Base-by-base conservation (phyloP, 75 land plant genomes). In the Selaginella tamariscina region DNA sequence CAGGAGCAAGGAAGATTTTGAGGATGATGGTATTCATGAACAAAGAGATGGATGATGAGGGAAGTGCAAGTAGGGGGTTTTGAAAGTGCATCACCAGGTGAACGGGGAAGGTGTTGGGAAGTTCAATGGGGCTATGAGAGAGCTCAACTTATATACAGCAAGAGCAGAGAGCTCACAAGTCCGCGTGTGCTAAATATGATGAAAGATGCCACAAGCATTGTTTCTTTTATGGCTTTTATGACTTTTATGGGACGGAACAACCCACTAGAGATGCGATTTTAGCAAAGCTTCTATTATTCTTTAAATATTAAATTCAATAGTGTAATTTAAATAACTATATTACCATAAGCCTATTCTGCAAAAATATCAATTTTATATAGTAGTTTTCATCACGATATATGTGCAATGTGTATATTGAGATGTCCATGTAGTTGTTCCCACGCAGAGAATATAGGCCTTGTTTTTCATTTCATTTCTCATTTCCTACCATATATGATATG, bases 11-110 rank as follows among this genome's bases (percentile, higher is more conserved):
- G 96, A 89, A 73, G 99, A 95, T 75, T 95, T 95, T 84, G 99
- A 95, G 73, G 99, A 95, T 78, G 99, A 95, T 78, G 99, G 97
- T 28, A 90, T 96, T 87, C 96, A n/a, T 89, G 91, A 23, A 95
- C 99, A 56, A 95, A 90, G 68, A 88, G 89, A 77, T 95, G 99
- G 99, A 91, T 85, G 73, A 82, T 86, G 71, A 85, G 55, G 33
- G 60, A 54, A 13, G 56, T 67, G 2, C 26, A 33, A 1, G 32
- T 29, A 22, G 65, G 27, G 27, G 5, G 63, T 21, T 59, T 2
- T 9, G 22, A 22, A 26, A 59, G 8, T 21, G 22, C 15, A 8
- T 59, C 63, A n/a, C 63, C 22, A 8, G 22, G 63, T 8, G 63
- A 39, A 31, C 78, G 79, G 49, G 80, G 80, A 32, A 70, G 69